Percentiles rank a stretch among this genome's conserved stretches.
phyloP scores from a whole-genome alignment of 2,329 filamentous ascomycete species.

The Pochonia chlamydosporia region DNA sequence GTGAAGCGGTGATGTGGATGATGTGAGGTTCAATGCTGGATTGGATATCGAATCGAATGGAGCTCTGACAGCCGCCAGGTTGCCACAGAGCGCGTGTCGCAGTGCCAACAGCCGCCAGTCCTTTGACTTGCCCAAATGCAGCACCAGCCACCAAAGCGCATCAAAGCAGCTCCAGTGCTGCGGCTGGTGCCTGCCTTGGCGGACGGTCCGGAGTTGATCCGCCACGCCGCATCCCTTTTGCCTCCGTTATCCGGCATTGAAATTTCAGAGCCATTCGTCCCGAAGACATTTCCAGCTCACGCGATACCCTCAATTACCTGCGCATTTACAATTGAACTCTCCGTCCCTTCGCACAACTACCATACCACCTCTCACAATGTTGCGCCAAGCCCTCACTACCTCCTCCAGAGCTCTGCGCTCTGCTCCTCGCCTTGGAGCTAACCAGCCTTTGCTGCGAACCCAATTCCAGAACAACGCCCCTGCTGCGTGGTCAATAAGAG shows the following conservation, averaged over 20 bases:
- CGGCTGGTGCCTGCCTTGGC: constrained; percentile 13
- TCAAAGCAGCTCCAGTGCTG: neutral
- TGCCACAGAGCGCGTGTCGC: constrained; percentile 25
- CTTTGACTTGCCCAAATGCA: neutral
- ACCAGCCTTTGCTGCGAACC: constrained; percentile 28
- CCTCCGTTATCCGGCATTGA: constrained; percentile 14
- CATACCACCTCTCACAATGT: constrained; percentile 28
- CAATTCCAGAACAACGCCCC: constrained; percentile 33
- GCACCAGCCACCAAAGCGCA: constrained; percentile 1
- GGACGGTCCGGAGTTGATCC: constrained; percentile 25
- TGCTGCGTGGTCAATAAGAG: constrained; percentile 29
- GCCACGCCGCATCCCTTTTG: constrained; percentile 7
- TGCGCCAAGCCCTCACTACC: constrained; percentile 38
- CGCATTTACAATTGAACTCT: constrained; percentile 9
- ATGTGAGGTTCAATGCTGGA: neutral
- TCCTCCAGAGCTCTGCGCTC: constrained; percentile 40
- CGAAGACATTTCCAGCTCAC: neutral
- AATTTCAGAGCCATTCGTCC: constrained; percentile 20
- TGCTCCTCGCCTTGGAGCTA: constrained; percentile 28
- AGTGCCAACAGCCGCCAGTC: neutral
- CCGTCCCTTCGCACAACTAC: constrained; percentile 8
- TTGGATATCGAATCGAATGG: neutral
- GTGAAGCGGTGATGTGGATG: too few species aligned
- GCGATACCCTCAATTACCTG: constrained; percentile 3
- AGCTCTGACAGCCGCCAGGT: constrained; percentile 18